phyloP scores from a whole-genome alignment of 139 green algal genomes.

The Chlorella sp. region DNA sequence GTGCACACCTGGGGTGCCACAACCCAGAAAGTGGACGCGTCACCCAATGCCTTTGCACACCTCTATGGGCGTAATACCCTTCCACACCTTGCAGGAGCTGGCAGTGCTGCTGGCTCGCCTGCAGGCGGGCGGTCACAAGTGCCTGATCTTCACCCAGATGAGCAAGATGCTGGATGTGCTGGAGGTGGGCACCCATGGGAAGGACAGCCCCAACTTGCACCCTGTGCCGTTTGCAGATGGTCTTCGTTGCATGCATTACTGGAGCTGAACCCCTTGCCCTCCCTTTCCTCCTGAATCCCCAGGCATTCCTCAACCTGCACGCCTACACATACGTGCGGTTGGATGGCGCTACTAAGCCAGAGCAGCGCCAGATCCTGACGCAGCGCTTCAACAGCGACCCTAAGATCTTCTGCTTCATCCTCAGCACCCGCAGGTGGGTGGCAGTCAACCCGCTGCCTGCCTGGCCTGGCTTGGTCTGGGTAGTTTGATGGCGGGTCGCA shows the following conservation, averaged over 20 bases:
- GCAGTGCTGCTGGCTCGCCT: constrained; percentile 82
- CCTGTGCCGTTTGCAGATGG: no score
- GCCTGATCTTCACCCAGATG: constrained; percentile 99
- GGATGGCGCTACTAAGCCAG: constrained; percentile 96
- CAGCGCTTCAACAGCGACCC: constrained; percentile 92
- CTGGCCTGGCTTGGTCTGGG: no score
- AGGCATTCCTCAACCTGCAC: constrained; percentile 95
- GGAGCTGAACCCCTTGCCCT: no score
- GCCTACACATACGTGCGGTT: constrained; percentile 95
- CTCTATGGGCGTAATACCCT: no score
- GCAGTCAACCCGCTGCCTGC: background rate
- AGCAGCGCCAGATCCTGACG: constrained; percentile 93
- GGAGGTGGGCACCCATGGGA: no score
- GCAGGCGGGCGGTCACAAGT: constrained; percentile 84
- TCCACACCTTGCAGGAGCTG: constrained; percentile 71
- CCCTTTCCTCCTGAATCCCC: no score
- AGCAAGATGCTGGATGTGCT: constrained; percentile 97
- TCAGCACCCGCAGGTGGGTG: constrained; percentile 83
- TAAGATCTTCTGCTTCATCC: constrained; percentile 96
- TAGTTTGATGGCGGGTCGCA: no score
- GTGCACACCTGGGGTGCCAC: no score
- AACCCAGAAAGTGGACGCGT: no score
- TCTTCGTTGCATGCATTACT: background rate
- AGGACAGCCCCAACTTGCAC: no score
- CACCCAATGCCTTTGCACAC: no score